These are phyloP conservation scores for Gautieria morchelliformis DNA, from an alignment of 768 basidiomycete genomes.

Conservation along the genomic window DNA sequence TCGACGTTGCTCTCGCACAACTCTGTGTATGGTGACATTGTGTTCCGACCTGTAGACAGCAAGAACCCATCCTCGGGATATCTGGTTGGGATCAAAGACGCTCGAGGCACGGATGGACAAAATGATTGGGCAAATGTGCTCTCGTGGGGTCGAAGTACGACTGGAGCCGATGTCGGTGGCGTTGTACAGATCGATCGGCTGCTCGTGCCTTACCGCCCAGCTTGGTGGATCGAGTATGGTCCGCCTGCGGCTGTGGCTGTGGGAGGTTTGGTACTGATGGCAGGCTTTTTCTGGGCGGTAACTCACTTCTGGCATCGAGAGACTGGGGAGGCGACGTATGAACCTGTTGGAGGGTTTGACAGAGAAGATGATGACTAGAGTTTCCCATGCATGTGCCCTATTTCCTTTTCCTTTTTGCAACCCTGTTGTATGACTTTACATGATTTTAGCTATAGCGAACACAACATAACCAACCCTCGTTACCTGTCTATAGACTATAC, in stretches of 20 bases:
- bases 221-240: constrained; percentile 77
- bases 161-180: constrained; percentile 67
- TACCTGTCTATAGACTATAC: not conserved
- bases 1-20: constrained; percentile 60
- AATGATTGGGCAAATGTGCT: constrained; percentile 57
- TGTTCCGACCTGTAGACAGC: constrained; percentile 50
- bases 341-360: constrained; percentile 78
- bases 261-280: constrained; percentile 51
- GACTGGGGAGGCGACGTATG: constrained; percentile 79
- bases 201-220: constrained; percentile 75
- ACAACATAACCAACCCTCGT: not conserved
- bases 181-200: constrained; percentile 82
- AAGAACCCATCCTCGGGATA: constrained; percentile 34
- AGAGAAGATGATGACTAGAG: constrained; percentile 12
- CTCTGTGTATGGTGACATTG: constrained; percentile 72
- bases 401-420: not conserved
- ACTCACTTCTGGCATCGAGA: constrained; percentile 62
- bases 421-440: not conserved
- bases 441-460: not conserved
- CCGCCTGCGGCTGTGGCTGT: constrained; percentile 53
- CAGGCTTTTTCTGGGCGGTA: constrained; percentile 65
- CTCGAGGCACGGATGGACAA: constrained; percentile 52
- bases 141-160: constrained; percentile 70
- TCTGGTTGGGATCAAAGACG: constrained; percentile 66
- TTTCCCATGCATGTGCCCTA: not conserved